Percentiles rank a stretch among this genome's conserved stretches.
Evolutionary conservation across 805 yeast species (phyloP).

Genomic region (Kockiozyma suomiensis): DNA sequence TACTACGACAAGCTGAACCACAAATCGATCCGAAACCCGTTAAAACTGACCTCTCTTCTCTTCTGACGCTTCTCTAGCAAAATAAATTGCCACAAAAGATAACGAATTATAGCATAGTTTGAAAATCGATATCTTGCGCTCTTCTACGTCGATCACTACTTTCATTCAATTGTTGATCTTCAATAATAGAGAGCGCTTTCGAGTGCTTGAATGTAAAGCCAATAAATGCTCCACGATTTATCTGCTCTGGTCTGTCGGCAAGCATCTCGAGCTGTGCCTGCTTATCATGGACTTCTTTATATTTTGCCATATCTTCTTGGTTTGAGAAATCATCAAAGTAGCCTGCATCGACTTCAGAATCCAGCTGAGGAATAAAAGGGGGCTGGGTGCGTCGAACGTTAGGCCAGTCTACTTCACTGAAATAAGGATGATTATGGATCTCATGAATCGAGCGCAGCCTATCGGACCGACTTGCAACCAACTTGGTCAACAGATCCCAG

Average conservation of each 20-base stretch:
- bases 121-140: constrained; percentile 20
- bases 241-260: constrained; percentile 61
- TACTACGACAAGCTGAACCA: too few species aligned
- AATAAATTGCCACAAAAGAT: too few species aligned
- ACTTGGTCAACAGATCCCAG: constrained; percentile 72
- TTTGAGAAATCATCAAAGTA: constrained; percentile 97
- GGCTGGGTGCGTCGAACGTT: constrained; percentile 67
- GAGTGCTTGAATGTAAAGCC: constrained; percentile 96
- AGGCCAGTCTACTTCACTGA: constrained; percentile 80
- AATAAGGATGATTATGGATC: constrained; percentile 76
- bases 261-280: constrained; percentile 80
- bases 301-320: constrained; percentile 96
- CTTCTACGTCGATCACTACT: constrained; percentile 4
- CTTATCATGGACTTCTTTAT: constrained; percentile 94
- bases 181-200: constrained; percentile 33
- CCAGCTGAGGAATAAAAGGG: constrained; percentile 96
- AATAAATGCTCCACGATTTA: constrained; percentile 70
- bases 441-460: constrained; percentile 81
- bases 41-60: too few species aligned
- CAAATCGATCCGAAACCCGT: too few species aligned
- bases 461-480: constrained; percentile 76
- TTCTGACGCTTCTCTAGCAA: too few species aligned
- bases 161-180: constrained; percentile 17
- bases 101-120: constrained; percentile 22
- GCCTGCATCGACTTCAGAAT: constrained; percentile 97